A percentile compares a stretch with the other conserved stretches of the same genome.
These are phyloP conservation scores for Macrophomina tecta DNA, from an alignment of 2,329 filamentous ascomycete species.

Conservation along the genomic window DNA sequence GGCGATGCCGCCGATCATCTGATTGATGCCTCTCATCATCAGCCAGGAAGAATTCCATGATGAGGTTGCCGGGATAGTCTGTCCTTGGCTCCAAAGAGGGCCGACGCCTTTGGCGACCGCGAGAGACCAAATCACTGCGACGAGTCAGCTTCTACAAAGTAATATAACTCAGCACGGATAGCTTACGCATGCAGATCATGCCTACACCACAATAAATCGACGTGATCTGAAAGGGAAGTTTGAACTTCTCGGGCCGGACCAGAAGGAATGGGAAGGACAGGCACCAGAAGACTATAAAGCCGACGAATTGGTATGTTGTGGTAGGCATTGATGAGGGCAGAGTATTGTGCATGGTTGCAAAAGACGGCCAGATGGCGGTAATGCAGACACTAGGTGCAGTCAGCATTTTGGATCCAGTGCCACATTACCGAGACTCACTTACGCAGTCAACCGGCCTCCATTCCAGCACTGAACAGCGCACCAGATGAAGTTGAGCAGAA, in stretches of 20 bases:
- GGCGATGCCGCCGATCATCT: constrained; percentile 49
- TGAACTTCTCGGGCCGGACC: constrained; percentile 58
- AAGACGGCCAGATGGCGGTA: constrained; percentile 45
- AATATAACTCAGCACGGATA: neutral
- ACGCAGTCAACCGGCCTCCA: constrained; percentile 40
- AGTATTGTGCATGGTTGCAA: constrained; percentile 41
- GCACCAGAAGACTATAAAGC: constrained; percentile 44
- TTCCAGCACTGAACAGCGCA: constrained; percentile 54
- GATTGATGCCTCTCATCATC: constrained; percentile 54
- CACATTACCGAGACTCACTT: neutral
- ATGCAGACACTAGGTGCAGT: constrained; percentile 36
- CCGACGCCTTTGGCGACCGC: constrained; percentile 53
- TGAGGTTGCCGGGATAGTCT: constrained; percentile 44
- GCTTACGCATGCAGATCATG: constrained; percentile 46
- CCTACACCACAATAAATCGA: constrained; percentile 52
- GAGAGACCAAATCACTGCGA: constrained; percentile 56
- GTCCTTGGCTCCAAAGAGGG: constrained; percentile 48
- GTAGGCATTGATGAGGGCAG: constrained; percentile 42
- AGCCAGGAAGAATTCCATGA: constrained; percentile 51
- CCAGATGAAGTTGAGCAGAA: constrained; percentile 60
- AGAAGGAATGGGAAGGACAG: constrained; percentile 53
- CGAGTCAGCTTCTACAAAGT: constrained; percentile 7
- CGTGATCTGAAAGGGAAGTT: constrained; percentile 53
- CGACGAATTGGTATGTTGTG: constrained; percentile 44
- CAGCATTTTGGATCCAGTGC: neutral